Evolutionary conservation across 257 asterid species (phyloP).

Genomic region (Scutellaria baicalensis): DNA sequence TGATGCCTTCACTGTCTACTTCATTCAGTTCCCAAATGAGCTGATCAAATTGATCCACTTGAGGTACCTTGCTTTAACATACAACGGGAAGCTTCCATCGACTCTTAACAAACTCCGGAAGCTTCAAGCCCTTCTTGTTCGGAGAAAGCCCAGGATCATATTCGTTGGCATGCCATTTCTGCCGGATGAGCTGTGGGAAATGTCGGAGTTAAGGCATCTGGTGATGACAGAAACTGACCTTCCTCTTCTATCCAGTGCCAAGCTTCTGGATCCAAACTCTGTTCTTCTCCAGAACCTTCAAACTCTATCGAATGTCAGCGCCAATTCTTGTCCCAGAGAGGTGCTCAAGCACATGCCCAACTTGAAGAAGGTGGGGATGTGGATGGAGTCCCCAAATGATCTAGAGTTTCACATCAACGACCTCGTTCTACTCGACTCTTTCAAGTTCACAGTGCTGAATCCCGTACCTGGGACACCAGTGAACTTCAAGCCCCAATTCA

Average conservation of each 20-base stretch:
- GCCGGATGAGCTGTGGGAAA: constrained; percentile 27
- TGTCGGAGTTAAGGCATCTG: constrained; percentile 33
- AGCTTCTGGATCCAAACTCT: background rate
- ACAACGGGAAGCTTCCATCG: background rate
- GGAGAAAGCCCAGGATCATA: constrained; percentile 17
- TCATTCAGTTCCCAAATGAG: constrained; percentile 22
- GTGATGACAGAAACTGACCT: constrained; percentile 9
- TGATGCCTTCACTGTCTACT: constrained; percentile 25
- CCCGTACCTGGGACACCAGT: constrained; percentile 1
- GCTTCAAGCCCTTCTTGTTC: constrained; percentile 23
- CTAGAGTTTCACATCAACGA: too few species aligned
- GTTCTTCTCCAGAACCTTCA: constrained; percentile 5
- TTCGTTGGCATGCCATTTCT: constrained; percentile 15
- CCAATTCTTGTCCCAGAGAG: too few species aligned
- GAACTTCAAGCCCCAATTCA: background rate
- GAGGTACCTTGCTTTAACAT: constrained; percentile 25
- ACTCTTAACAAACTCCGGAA: background rate
- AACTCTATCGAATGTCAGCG: too few species aligned
- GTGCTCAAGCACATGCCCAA: too few species aligned
- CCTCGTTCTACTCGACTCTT: too few species aligned
- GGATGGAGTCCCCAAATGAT: too few species aligned
- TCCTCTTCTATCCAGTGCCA: background rate
- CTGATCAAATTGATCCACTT: constrained; percentile 16
- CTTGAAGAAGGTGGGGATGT: too few species aligned
- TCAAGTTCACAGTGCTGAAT: constrained; percentile 11